Percentiles rank a stretch among this genome's conserved stretches.
Conservation (phyloP, 805 yeast species). For the Kurtzmaniella fragi region DNA sequence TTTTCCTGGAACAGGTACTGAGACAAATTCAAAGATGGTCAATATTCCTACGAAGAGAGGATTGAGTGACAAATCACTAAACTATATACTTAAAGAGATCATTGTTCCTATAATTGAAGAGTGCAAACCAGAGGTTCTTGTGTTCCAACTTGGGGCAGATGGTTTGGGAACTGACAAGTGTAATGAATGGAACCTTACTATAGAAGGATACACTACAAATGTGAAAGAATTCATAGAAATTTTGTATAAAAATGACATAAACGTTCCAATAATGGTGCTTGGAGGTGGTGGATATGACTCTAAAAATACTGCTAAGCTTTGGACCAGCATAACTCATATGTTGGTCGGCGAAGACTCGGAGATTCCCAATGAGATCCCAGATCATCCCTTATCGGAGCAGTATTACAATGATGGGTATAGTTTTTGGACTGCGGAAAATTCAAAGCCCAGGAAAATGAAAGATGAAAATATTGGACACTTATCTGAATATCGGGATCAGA, state of each 20-base stretch:
- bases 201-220: slow-evolving; percentile 40
- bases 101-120: slow-evolving; percentile 36
- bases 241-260: slow-evolving; percentile 7
- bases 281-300: slow-evolving; percentile 82
- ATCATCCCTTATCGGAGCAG: slow-evolving; percentile 38
- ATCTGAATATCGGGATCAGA: slow-evolving; percentile 9
- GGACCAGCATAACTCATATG: slow-evolving; percentile 41
- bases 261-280: slow-evolving; percentile 41
- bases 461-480: slow-evolving; percentile 31
- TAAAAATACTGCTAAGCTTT: slow-evolving; percentile 55
- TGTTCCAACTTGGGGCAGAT: slow-evolving; percentile 71
- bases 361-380: slow-evolving; percentile 40
- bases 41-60: slow-evolving; percentile 61
- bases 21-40: slow-evolving; percentile 23
- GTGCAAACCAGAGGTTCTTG: slow-evolving; percentile 47
- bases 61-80: slow-evolving; percentile 41
- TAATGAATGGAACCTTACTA: slow-evolving; percentile 65
- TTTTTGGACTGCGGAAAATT: slow-evolving; percentile 42
- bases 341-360: slow-evolving; percentile 30
- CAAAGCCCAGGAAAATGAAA: slow-evolving; percentile 16
- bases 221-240: slow-evolving; percentile 15
- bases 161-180: slow-evolving; percentile 63
- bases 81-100: slow-evolving; percentile 32
- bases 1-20: slow-evolving; percentile 65
- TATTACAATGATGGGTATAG: slow-evolving; percentile 42